These are phyloP conservation scores for Papiliotrema terrestris DNA, from an alignment of 1,284 basidiomycete species.

Conservation along the genomic window DNA sequence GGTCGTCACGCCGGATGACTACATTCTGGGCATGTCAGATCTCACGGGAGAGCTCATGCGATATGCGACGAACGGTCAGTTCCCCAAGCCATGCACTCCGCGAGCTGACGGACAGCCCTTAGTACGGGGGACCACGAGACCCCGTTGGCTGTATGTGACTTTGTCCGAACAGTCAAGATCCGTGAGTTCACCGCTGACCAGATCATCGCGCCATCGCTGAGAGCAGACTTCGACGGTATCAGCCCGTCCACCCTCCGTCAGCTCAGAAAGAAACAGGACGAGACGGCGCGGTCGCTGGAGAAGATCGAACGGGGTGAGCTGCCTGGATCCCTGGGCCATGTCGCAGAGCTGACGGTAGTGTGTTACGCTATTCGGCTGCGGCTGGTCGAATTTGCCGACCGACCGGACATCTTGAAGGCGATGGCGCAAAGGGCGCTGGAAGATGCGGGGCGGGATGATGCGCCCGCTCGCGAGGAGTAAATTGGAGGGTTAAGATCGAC, in stretches of 20 bases:
- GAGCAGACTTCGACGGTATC: conserved; percentile 37
- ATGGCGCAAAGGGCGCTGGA: conserved; percentile 48
- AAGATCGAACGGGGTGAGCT: conserved; percentile 89
- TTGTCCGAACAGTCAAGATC: conserved; percentile 74
- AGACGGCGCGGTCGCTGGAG: conserved; percentile 77
- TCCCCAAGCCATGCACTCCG: too few relatives aligned
- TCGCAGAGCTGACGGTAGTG: conserved; percentile 27
- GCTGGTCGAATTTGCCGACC: conserved; percentile 46
- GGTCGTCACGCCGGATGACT: conserved; percentile 79
- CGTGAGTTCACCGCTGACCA: conserved; percentile 52
- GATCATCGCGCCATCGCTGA: not conserved
- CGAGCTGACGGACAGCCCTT: conserved; percentile 43
- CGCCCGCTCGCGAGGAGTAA: conserved; percentile 9
- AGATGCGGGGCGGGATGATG: conserved; percentile 27
- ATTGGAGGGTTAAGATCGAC: not conserved
- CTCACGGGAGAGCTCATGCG: conserved; percentile 96
- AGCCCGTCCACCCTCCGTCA: conserved; percentile 45
- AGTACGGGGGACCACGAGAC: conserved; percentile 66
- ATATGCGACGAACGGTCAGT: conserved; percentile 66
- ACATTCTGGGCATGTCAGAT: conserved; percentile 87
- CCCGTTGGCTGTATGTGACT: conserved; percentile 67
- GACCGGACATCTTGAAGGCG: conserved; percentile 44
- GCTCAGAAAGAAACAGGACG: conserved; percentile 79
- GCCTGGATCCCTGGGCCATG: not conserved
- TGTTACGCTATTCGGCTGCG: conserved; percentile 47